Percentiles rank a stretch among this genome's conserved stretches.
phyloP scores from a whole-genome alignment of 2,329 filamentous ascomycete genomes.

The Fusarium subtropicale region DNA sequence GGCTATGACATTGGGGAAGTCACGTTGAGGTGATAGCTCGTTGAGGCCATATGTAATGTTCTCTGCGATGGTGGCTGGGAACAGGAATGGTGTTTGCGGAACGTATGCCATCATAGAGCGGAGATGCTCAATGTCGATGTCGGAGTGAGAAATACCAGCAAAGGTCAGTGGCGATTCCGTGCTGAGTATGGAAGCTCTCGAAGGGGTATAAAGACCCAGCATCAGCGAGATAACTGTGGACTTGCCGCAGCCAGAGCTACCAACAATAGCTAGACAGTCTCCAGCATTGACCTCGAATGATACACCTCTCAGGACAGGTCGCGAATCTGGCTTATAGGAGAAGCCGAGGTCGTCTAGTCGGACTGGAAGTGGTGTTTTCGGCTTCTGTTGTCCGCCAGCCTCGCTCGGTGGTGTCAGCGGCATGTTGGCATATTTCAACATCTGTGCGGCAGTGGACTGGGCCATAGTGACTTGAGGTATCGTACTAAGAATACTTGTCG shows the following conservation, averaged over 20 bases:
- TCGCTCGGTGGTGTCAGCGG: constrained; percentile 68
- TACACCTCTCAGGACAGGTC: constrained; percentile 70
- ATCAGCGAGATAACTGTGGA: constrained; percentile 83
- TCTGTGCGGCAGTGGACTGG: constrained; percentile 75
- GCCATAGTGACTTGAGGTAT: constrained; percentile 85
- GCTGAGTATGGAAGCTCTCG: background rate
- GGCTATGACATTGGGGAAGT: constrained; percentile 56
- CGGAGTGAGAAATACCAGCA: constrained; percentile 65
- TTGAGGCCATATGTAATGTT: constrained; percentile 87
- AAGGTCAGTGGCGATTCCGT: constrained; percentile 63
- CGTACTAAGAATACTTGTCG: constrained; percentile 75
- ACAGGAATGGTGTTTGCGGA: constrained; percentile 78
- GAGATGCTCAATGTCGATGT: constrained; percentile 70
- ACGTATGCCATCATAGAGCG: constrained; percentile 75
- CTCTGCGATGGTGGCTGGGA: constrained; percentile 78
- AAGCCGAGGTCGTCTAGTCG: constrained; percentile 70
- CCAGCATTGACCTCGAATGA: constrained; percentile 72
- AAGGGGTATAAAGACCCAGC: constrained; percentile 74
- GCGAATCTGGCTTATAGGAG: constrained; percentile 72
- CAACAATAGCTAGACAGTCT: constrained; percentile 81
- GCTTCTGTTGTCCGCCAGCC: constrained; percentile 56
- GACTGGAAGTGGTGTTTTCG: constrained; percentile 57
- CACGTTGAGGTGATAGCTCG: constrained; percentile 63
- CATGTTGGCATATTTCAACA: constrained; percentile 77
- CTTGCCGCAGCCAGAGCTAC: constrained; percentile 89